These are phyloP conservation scores for Closterium sp. DNA, from an alignment of 139 green algal species.

Conservation along the genomic window DNA sequence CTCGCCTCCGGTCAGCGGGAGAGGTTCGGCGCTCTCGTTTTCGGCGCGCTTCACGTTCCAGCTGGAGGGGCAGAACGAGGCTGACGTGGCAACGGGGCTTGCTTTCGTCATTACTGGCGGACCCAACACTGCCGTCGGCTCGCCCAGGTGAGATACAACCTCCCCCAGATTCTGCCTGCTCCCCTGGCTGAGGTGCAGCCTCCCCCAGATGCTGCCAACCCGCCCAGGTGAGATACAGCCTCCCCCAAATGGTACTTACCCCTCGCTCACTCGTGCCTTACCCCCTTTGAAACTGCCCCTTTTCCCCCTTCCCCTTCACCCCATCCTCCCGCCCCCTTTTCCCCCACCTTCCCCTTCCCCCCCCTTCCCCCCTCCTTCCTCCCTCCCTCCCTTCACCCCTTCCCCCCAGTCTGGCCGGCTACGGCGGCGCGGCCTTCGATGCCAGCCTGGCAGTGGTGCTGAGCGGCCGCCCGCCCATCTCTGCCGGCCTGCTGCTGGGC, in stretches of 20 bases:
- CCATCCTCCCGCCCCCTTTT: not conserved
- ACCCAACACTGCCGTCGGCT: not conserved
- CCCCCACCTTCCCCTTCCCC: not conserved
- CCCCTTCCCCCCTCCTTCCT: not conserved
- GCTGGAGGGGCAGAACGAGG: not conserved
- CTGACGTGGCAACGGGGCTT: not conserved
- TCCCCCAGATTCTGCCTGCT: not conserved
- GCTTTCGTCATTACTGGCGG: not conserved
- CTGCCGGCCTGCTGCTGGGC: not conserved
- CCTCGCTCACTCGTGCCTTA: not conserved
- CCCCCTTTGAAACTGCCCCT: not conserved
- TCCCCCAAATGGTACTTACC: not conserved
- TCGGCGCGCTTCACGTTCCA: not conserved
- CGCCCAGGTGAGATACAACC: not conserved
- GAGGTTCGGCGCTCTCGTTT: not conserved
- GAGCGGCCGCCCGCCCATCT: not conserved
- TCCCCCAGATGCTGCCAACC: not conserved
- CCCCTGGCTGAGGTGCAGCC: not conserved
- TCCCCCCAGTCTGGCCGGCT: too few species aligned
- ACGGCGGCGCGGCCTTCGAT: not conserved
- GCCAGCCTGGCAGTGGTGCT: not conserved
- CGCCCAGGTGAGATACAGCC: too few species aligned
- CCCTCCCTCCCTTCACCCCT: too few species aligned
- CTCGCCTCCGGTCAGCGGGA: not conserved
- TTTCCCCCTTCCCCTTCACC: not conserved